Evolutionary conservation across 116 monocot species (phyloP).

Genomic region (Trichopus zeylanicus): DNA sequence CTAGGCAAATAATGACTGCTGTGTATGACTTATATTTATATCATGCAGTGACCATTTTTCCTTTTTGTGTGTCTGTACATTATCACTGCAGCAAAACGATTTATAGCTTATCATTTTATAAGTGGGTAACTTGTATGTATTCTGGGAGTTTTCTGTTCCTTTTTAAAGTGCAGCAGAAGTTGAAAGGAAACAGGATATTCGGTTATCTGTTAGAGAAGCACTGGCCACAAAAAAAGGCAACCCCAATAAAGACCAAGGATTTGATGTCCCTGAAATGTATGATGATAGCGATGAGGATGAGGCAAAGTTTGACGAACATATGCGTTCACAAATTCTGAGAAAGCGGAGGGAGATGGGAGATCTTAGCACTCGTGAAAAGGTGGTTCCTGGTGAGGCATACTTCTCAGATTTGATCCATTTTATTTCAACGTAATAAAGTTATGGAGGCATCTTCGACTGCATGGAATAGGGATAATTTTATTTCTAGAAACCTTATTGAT

Average conservation of each 20-base stretch:
- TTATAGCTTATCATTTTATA: background rate
- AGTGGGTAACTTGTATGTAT: too few relatives aligned
- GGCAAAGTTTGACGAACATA: constrained; percentile 65
- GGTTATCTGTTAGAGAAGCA: constrained; percentile 57
- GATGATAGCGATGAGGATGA: constrained; percentile 58
- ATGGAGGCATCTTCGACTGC: too few relatives aligned
- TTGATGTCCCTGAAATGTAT: constrained; percentile 11
- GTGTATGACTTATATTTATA: too few relatives aligned
- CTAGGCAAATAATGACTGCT: too few relatives aligned
- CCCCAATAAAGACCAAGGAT: constrained; percentile 25
- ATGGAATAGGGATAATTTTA: too few relatives aligned
- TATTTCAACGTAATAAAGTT: too few relatives aligned
- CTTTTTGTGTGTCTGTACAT: too few relatives aligned
- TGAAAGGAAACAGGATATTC: constrained; percentile 55
- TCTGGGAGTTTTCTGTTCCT: background rate
- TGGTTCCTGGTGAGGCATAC: constrained; percentile 20
- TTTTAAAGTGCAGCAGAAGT: constrained; percentile 44
- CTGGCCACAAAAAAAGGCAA: constrained; percentile 55
- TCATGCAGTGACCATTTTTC: too few relatives aligned
- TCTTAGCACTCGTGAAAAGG: constrained; percentile 32
- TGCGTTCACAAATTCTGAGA: constrained; percentile 71
- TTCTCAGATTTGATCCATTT: too few relatives aligned
- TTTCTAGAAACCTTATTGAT: too few relatives aligned
- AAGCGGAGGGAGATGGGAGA: constrained; percentile 71
- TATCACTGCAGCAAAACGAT: too few relatives aligned